Evolutionary conservation across 2,329 filamentous ascomycete species (phyloP).

Genomic region (Cladophialophora immunda): DNA sequence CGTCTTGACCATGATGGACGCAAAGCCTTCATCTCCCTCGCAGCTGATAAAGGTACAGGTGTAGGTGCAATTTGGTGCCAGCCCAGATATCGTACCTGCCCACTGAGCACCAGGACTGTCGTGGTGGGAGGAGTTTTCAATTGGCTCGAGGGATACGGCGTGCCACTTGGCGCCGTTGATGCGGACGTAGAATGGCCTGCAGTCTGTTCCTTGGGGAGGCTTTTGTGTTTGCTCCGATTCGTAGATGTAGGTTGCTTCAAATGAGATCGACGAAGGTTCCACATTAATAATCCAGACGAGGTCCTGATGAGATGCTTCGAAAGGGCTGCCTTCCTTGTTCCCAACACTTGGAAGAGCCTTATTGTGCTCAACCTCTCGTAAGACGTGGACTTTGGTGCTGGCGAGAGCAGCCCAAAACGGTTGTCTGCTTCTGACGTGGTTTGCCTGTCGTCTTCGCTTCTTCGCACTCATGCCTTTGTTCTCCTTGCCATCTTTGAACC

Average conservation of each 20-base stretch:
- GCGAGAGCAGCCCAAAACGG: conserved; percentile 93
- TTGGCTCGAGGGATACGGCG: conserved; percentile 63
- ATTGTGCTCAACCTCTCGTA: conserved; percentile 89
- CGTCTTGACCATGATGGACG: conserved; percentile 69
- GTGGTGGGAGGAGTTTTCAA: conserved; percentile 54
- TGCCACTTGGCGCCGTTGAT: conserved; percentile 73
- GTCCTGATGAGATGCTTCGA: conserved; percentile 50
- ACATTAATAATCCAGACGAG: conserved; percentile 58
- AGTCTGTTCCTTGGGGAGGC: conserved; percentile 42
- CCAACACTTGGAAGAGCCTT: conserved; percentile 47
- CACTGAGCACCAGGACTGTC: conserved; percentile 59
- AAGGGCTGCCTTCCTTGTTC: conserved; percentile 33
- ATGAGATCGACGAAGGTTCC: conserved; percentile 57
- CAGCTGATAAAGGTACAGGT: conserved; percentile 69
- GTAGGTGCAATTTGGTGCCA: conserved; percentile 71
- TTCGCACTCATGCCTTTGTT: conserved; percentile 70
- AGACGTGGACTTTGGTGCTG: conserved; percentile 94
- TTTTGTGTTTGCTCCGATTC: conserved; percentile 45
- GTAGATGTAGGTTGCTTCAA: conserved; percentile 54
- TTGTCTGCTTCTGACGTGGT: conserved; percentile 87
- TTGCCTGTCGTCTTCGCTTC: conserved; percentile 89
- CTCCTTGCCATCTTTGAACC: conserved; percentile 62
- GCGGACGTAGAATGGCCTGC: conserved; percentile 71
- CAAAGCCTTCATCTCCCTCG: conserved; percentile 65
- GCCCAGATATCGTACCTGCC: conserved; percentile 70